These are phyloP conservation scores for Talaromyces thailandensis DNA, from an alignment of 495 filamentous ascomycete species.

Conservation along the genomic window DNA sequence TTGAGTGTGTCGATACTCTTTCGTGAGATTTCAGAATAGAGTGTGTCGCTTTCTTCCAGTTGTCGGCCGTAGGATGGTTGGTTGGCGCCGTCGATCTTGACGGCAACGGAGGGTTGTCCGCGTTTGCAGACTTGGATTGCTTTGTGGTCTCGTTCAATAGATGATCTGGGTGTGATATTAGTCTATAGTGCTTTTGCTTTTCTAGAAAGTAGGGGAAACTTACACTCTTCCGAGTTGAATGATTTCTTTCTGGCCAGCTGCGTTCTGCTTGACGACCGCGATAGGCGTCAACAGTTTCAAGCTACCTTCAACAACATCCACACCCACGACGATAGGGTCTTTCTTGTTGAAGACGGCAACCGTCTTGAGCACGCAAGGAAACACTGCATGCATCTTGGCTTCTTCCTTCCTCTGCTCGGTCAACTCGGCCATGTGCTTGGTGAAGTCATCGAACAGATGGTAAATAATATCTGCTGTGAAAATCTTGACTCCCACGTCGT, in stretches of 20 bases:
- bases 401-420: slow-evolving; percentile 91
- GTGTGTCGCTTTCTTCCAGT: slow-evolving; percentile 81
- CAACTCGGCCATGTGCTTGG: slow-evolving; percentile 79
- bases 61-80: slow-evolving; percentile 95
- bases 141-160: slow-evolving; percentile 97
- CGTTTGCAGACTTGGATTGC: slow-evolving; percentile 83
- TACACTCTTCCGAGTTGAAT: slow-evolving; percentile 89
- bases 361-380: slow-evolving; percentile 82
- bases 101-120: slow-evolving; percentile 88
- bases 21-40: slow-evolving; percentile 83
- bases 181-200: slow-evolving; percentile 8
- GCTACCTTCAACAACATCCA: slow-evolving; percentile 87
- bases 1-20: slow-evolving; percentile 90
- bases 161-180: slow-evolving; percentile 47
- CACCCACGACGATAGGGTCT: slow-evolving; percentile 88
- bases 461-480: slow-evolving; percentile 99
- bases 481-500: slow-evolving; percentile 93
- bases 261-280: slow-evolving; percentile 70
- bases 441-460: slow-evolving; percentile 95
- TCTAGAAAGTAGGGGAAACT: slow-evolving; percentile 27
- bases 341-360: slow-evolving; percentile 99
- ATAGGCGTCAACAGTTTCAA: slow-evolving; percentile 82
- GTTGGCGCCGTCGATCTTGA: slow-evolving; percentile 95
- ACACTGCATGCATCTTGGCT: slow-evolving; percentile 87
- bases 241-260: slow-evolving; percentile 74